Evolutionary conservation across 1,284 basidiomycete species (phyloP).

Genomic region (Meira miltonrushii): DNA sequence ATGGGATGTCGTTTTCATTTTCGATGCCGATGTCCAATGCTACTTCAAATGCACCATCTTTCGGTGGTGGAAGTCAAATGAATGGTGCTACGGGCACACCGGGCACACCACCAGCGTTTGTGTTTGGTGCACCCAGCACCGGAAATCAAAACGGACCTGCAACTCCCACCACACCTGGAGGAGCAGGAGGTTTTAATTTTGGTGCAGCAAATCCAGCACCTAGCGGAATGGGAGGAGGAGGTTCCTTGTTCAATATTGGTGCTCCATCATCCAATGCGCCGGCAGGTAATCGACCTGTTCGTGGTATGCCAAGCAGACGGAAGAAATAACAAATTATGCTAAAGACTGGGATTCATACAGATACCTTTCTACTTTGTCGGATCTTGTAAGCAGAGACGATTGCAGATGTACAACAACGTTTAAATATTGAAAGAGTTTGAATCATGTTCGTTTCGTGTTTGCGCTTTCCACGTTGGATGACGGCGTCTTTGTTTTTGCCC

Average conservation of each 20-base stretch:
- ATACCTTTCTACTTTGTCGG: too few species aligned
- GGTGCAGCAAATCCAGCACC: background rate
- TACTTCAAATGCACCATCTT: background rate
- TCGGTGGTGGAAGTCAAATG: background rate
- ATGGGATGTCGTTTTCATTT: background rate
- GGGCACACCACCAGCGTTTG: background rate
- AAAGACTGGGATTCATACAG: background rate
- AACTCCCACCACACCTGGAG: background rate
- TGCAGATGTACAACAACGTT: too few species aligned
- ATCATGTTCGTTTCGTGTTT: too few species aligned
- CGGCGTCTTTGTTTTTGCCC: too few species aligned
- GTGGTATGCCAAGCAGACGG: background rate
- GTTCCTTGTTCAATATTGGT: conserved; percentile 8
- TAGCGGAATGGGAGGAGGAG: background rate
- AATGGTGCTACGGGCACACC: background rate
- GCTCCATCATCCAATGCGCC: background rate
- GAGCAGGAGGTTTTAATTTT: conserved; percentile 1
- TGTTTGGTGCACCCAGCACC: conserved; percentile 10
- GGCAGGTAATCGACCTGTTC: conserved; percentile 1
- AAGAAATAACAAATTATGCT: background rate
- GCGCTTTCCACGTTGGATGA: too few species aligned
- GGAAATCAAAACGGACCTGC: conserved; percentile 11
- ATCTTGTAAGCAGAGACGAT: too few species aligned
- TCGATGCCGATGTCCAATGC: background rate
- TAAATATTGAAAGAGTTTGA: too few species aligned